These are phyloP conservation scores for Trametes hirsuta DNA, from an alignment of 1,284 basidiomycete species.

Conservation along the genomic window DNA sequence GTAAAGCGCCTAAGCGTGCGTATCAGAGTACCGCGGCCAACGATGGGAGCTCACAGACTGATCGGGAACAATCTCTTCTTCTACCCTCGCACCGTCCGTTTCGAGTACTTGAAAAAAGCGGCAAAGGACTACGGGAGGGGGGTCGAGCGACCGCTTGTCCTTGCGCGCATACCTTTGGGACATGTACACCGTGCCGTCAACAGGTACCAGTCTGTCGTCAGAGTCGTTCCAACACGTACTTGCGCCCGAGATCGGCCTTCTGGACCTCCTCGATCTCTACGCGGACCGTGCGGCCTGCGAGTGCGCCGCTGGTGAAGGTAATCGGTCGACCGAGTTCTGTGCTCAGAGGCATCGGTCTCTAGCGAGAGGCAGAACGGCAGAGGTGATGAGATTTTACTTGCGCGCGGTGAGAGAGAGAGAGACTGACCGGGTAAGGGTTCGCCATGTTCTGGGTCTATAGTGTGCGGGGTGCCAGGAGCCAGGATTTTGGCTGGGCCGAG, in stretches of 20 bases:
- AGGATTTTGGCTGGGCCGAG: no score
- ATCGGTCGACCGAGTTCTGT: background rate
- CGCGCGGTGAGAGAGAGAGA: no score
- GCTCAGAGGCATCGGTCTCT: background rate
- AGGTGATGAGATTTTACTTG: no score
- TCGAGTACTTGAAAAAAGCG: constrained; percentile 31
- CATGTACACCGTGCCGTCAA: constrained; percentile 1
- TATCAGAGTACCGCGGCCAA: constrained; percentile 15
- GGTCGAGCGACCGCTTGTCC: constrained; percentile 45
- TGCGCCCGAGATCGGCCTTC: constrained; percentile 20
- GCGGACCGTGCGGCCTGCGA: constrained; percentile 14
- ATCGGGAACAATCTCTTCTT: constrained; percentile 35
- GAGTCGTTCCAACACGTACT: constrained; percentile 11
- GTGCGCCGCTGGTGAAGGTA: background rate
- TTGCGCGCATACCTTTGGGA: constrained; percentile 38
- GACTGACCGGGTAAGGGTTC: no score
- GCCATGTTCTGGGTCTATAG: no score
- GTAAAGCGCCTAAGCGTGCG: background rate
- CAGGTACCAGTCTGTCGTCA: no score
- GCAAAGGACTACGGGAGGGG: constrained; percentile 43
- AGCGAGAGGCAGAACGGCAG: no score
- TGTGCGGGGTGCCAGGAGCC: no score
- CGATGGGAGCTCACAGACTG: constrained; percentile 23
- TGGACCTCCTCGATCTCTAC: constrained; percentile 15
- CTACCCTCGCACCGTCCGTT: constrained; percentile 31